phyloP scores from a whole-genome alignment of 768 basidiomycete species.

The Hemileccinum rubropunctum region DNA sequence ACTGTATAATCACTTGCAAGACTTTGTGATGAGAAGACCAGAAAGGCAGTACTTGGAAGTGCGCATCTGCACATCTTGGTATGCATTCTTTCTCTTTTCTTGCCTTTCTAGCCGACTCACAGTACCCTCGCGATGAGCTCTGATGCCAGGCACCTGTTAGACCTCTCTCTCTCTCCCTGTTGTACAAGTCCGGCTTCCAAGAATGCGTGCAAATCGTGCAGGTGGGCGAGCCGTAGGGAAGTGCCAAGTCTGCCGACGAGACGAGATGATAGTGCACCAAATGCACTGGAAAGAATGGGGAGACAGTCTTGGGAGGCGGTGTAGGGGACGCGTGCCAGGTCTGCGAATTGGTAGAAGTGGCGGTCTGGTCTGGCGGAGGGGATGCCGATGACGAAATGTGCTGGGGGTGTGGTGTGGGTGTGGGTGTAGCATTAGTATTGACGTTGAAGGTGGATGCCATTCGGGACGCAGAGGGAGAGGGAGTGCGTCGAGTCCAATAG shows the following conservation, averaged over 20 bases:
- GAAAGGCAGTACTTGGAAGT: slow-evolving; percentile 49
- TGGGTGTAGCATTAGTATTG: slow-evolving; percentile 8
- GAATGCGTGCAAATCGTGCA: slow-evolving; percentile 30
- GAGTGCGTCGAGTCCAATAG: slow-evolving; percentile 84
- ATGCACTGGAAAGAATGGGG: slow-evolving; percentile 53
- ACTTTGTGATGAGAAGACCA: slow-evolving; percentile 68
- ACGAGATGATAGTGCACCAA: slow-evolving; percentile 74
- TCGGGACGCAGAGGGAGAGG: slow-evolving; percentile 87
- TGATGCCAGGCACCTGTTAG: slow-evolving; percentile 36
- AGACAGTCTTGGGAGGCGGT: slow-evolving; percentile 49
- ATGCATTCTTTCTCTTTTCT: slow-evolving; percentile 10
- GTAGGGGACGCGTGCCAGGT: slow-evolving; percentile 33
- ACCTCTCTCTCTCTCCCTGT: slow-evolving; percentile 11
- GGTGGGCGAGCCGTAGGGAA: slow-evolving; percentile 60
- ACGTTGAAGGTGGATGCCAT: slow-evolving; percentile 65
- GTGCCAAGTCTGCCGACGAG: slow-evolving; percentile 59
- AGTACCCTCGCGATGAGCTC: slow-evolving; percentile 81
- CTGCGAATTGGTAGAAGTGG: slow-evolving; percentile 56
- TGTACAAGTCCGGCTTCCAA: slow-evolving; percentile 15
- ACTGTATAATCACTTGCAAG: slow-evolving; percentile 89
- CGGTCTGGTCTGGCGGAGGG: slow-evolving; percentile 80
- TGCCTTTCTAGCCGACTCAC: not conserved
- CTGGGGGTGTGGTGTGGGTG: not conserved
- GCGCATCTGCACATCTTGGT: slow-evolving; percentile 43
- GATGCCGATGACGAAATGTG: slow-evolving; percentile 77